Base-by-base conservation (phyloP, 176 grass and related monocot genomes). In the Echinochloa phyllopogon region DNA sequence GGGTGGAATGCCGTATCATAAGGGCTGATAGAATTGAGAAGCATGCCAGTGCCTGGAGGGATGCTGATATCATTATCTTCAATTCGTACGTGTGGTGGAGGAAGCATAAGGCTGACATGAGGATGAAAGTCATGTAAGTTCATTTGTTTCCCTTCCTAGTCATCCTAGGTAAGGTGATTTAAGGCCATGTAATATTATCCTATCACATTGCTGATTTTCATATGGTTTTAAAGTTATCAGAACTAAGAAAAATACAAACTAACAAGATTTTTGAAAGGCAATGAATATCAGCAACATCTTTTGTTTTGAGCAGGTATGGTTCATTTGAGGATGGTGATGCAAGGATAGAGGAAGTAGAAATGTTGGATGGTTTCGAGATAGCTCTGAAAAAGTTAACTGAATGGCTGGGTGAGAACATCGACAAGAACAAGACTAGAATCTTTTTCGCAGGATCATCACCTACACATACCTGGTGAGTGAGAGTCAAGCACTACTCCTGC, bases 11-110 rank as follows among this genome's bases (percentile, higher is more conserved):
- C 52, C 63, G 94, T 43, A 94, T 97, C 61, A 92, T 97, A 61
- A 88, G 85, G 67, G 87, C 87, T 58, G 53, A 94, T n/a, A 71
- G 78, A n/a, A 94, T 97, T 6, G 89, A 94, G 37, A 86, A 72
- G 56, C 94, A 97, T 53, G 91, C 94, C 6, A 77, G 79, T 52
- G 39, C 69, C 47, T 97, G 94, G 94, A 88, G 37, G 48, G 75
- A 90, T 82, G 91, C 94, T 36, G 94, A 97, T 33, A 78, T 94
- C 68, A 81, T 97, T 20, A 82, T 97, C 17, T 97, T 97, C 87
- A 97, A 97, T 70, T 87, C 94, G 27, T 97, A 97, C 82, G 73
- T 94, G 0, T 98, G 95, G 95, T 98, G 95, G 95, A 93, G 92
- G 72, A 91, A 97, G 73, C 95, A 84, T 60, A 84, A 65, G 68